Conservation (phyloP, 2,329 filamentous ascomycete genomes). For the Aspergillus sp. region DNA sequence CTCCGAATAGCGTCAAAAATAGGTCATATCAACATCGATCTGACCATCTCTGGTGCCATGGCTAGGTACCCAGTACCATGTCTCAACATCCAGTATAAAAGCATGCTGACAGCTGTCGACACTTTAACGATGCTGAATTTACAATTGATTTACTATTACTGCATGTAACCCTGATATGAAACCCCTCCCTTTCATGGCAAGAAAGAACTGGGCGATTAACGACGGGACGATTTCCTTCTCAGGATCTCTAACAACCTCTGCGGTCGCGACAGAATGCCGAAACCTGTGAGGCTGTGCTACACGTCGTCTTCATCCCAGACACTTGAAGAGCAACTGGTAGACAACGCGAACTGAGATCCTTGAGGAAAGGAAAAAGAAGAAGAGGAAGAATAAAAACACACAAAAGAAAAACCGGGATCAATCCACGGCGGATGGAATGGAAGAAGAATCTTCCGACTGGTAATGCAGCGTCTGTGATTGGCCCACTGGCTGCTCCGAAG, state of each 20-base stretch:
- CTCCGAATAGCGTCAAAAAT: too few species aligned
- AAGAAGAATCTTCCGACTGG: slow-evolving; percentile 33
- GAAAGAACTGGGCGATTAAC: slow-evolving; percentile 47
- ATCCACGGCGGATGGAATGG: slow-evolving; percentile 12
- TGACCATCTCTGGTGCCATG: too few species aligned
- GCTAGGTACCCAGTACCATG: too few species aligned
- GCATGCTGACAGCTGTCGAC: not conserved
- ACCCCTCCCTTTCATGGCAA: slow-evolving; percentile 42
- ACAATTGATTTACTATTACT: not conserved
- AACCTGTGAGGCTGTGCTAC: slow-evolving; percentile 35
- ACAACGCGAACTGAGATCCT: slow-evolving; percentile 38
- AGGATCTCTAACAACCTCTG: slow-evolving; percentile 34
- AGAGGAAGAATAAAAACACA: slow-evolving; percentile 15
- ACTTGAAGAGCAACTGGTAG: slow-evolving; percentile 16
- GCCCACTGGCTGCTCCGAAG: slow-evolving; percentile 6
- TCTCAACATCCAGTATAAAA: not conserved
- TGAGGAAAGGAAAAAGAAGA: slow-evolving; percentile 19
- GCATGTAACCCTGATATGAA: slow-evolving; percentile 48
- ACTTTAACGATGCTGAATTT: not conserved
- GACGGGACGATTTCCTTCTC: slow-evolving; percentile 41
- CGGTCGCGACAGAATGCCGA: slow-evolving; percentile 43
- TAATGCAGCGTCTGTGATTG: slow-evolving; percentile 33
- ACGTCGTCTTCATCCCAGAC: slow-evolving; percentile 35
- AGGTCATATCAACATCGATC: too few species aligned
- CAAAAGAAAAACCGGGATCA: slow-evolving; percentile 4